Conservation (phyloP, 2,329 filamentous ascomycete genomes). For the Ophiostoma quercus region DNA sequence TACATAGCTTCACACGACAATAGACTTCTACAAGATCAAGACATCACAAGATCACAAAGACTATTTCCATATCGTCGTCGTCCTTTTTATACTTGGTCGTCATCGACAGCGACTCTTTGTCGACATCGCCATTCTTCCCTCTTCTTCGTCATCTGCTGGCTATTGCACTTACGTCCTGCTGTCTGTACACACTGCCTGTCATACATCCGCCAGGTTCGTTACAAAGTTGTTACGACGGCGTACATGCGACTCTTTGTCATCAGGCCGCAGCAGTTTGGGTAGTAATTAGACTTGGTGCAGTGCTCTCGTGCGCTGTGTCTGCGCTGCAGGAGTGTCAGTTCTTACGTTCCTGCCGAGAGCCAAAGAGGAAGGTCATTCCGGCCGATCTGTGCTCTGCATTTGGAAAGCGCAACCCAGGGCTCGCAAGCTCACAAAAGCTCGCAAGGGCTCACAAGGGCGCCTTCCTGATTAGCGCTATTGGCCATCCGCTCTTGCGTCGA, state of each 20-base stretch:
- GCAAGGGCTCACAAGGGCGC: constrained; percentile 5
- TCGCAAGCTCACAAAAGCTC: background rate
- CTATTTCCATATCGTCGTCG: background rate
- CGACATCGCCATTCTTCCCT: background rate
- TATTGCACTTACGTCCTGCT: too few species aligned
- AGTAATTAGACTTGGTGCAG: background rate
- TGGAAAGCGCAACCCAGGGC: background rate
- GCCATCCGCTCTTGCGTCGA: constrained; percentile 20
- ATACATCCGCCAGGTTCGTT: background rate
- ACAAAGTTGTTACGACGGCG: background rate
- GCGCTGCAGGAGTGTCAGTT: background rate
- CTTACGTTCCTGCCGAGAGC: background rate
- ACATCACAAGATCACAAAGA: background rate
- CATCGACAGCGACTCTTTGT: background rate
- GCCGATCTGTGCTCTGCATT: background rate
- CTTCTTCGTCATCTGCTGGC: background rate
- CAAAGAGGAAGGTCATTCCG: background rate
- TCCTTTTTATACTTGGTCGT: constrained; percentile 2
- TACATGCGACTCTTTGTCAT: background rate
- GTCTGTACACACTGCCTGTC: background rate
- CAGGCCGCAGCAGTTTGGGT: background rate
- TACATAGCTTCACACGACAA: background rate
- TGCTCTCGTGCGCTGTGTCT: background rate
- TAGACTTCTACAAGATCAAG: background rate
- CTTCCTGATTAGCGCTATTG: constrained; percentile 20